A percentile compares a stretch with the other conserved stretches of the same genome.
Conservation (phyloP, 805 yeast genomes). For the Cyberlindnera petersonii region DNA sequence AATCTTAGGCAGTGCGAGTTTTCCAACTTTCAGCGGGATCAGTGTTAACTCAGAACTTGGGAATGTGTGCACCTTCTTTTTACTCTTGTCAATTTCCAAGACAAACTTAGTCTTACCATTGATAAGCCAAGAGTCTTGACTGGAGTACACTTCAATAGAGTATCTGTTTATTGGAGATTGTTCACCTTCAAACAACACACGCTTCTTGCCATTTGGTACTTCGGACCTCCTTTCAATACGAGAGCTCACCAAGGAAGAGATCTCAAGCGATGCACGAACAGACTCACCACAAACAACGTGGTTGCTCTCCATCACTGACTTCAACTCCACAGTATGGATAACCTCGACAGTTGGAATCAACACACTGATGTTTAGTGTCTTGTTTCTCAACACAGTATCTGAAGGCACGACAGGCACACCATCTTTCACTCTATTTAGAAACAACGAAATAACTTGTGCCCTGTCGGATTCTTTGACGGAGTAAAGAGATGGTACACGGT, state of each 20-base stretch:
- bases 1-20: constrained; percentile 61
- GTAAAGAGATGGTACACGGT: neutral
- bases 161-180: constrained; percentile 29
- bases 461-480: constrained; percentile 2
- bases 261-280: constrained; percentile 40
- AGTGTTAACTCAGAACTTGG: constrained; percentile 40
- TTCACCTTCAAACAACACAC: constrained; percentile 24
- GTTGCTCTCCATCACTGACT: constrained; percentile 34
- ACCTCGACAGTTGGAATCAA: constrained; percentile 58
- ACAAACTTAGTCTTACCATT: constrained; percentile 63
- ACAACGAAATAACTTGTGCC: neutral
- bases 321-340: constrained; percentile 54
- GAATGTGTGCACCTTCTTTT: constrained; percentile 9
- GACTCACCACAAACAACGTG: constrained; percentile 59
- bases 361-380: constrained; percentile 46
- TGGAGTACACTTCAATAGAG: constrained; percentile 45
- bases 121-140: constrained; percentile 72
- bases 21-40: constrained; percentile 76
- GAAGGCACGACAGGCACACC: neutral
- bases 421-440: neutral
- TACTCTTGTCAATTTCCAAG: constrained; percentile 37
- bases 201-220: constrained; percentile 12
- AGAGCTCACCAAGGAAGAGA: constrained; percentile 31
- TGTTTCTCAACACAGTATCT: constrained; percentile 1
- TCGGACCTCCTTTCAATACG: constrained; percentile 1